Evolutionary conservation across 805 yeast genomes (phyloP), one percentile per base, ranked within the genome.

Genomic region (Hagleromyces aurorensis): DNA sequence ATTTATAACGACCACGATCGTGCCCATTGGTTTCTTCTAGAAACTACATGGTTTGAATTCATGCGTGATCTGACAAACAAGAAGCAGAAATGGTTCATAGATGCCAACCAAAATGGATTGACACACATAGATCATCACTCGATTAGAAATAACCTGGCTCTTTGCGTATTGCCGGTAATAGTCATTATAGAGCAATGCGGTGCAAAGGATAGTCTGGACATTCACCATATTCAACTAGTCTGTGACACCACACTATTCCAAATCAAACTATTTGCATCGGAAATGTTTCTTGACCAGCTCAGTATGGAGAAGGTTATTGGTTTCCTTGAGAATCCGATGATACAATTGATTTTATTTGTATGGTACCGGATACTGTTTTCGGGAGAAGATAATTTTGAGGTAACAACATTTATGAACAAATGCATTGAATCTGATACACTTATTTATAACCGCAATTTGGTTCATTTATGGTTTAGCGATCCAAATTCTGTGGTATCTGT

Each of bases 31-130:
- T 21, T 42, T 13, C 25, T 50, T 13, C 30, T 45, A 30, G 45
- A 47, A 25, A 30, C 45, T 3, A 40, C 50, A 4, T 50, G 55
- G 55, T 46, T 47, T 26, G 48, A 46, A 14, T 43, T 46, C 21
- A 29, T 48, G 7, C 36, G 36, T 18, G 33, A 19, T 15, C 20
- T 38, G 19, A 29, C 32, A 16, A 23, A 25, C 18, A 31, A 30
- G 11, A 34, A 27, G 23, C 31, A 28, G 26, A 21, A 25, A 7
- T 31, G 37, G 35, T 37, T 38, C 12, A 36, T 29, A 26, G 40
- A 36, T 3, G 27, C 35, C 14, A 29, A 27, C 16, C n/a, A n/a
- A n/a, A n/a, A n/a, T n/a, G n/a, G n/a, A n/a, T n/a, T n/a, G n/a
- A n/a, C n/a, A n/a, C n/a, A n/a, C 16, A 22, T 46, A 11, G 42